Conservation (phyloP, 1,284 basidiomycete genomes). For the Anthracocystis panici-leucophaei region DNA sequence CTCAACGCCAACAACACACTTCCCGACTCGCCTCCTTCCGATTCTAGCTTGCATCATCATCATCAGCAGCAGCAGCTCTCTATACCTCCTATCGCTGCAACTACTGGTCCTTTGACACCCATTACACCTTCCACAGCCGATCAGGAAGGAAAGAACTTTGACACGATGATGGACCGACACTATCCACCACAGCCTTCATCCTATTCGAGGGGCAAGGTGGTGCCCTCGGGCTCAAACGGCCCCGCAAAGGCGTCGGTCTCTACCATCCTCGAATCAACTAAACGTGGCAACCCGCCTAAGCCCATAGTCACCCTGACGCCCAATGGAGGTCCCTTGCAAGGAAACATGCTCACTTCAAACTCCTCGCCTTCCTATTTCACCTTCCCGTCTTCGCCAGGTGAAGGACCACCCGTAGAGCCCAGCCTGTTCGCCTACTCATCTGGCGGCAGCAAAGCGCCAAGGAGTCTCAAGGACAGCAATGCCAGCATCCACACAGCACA, state of each 20-base stretch:
- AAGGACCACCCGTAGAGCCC: slow-evolving; percentile 40
- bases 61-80: background rate
- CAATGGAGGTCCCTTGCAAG: slow-evolving; percentile 19
- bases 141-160: background rate
- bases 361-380: slow-evolving; percentile 4
- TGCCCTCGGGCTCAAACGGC: slow-evolving; percentile 12
- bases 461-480: slow-evolving; percentile 36
- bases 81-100: background rate
- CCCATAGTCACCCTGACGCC: background rate
- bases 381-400: slow-evolving; percentile 16
- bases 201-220: slow-evolving; percentile 3
- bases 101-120: background rate
- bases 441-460: slow-evolving; percentile 5
- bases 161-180: slow-evolving; percentile 32
- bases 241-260: slow-evolving; percentile 33
- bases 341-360: slow-evolving; percentile 29
- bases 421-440: slow-evolving; percentile 46
- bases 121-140: background rate
- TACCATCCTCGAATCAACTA: slow-evolving; percentile 47
- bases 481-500: slow-evolving; percentile 32
- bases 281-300: slow-evolving; percentile 19
- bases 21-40: background rate
- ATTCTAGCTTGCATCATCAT: background rate
- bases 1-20: slow-evolving; percentile 16
- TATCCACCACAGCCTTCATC: slow-evolving; percentile 22